Percentiles rank a stretch among this genome's conserved stretches.
phyloP scores from a whole-genome alignment of 2,329 filamentous ascomycete genomes.

The Graphiopsis chlorocephala region DNA sequence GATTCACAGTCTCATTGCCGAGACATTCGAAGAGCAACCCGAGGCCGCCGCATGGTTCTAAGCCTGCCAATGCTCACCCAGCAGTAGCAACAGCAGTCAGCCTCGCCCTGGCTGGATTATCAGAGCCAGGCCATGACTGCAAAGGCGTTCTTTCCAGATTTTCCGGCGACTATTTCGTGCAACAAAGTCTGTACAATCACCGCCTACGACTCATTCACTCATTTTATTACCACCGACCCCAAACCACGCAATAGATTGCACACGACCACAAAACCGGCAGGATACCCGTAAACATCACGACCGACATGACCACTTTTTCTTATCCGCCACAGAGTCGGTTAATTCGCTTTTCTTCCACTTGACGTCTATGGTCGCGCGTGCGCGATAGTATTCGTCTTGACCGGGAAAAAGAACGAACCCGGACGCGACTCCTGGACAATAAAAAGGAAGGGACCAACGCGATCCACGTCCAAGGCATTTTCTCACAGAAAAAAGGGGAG shows the following conservation, averaged over 20 bases:
- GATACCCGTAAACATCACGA: slow-evolving; percentile 10
- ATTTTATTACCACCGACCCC: slow-evolving; percentile 7
- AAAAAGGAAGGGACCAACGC: neutral
- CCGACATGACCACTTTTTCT: slow-evolving; percentile 10
- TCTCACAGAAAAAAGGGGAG: neutral
- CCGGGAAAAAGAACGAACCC: neutral
- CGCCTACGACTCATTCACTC: slow-evolving; percentile 14
- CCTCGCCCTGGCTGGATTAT: neutral
- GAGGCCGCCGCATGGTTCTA: slow-evolving; percentile 13
- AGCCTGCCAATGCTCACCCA: neutral
- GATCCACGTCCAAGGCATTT: slow-evolving; percentile 4
- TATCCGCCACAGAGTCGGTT: neutral
- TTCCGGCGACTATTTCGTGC: neutral
- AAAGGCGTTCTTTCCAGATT: neutral
- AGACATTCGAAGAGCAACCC: slow-evolving; percentile 30
- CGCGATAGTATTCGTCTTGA: slow-evolving; percentile 3
- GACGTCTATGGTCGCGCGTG: slow-evolving; percentile 11
- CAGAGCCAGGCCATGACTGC: neutral
- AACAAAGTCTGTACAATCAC: slow-evolving; percentile 13
- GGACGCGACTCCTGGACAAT: neutral
- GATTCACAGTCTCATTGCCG: slow-evolving; percentile 66
- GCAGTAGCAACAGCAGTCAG: neutral
- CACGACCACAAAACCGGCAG: slow-evolving; percentile 11
- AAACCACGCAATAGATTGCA: slow-evolving; percentile 11
- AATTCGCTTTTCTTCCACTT: neutral